Percentiles rank a stretch among this genome's conserved stretches.
These are phyloP conservation scores for Gossypium ekmanianum DNA, from an alignment of 345 rosid species.

Conservation along the genomic window DNA sequence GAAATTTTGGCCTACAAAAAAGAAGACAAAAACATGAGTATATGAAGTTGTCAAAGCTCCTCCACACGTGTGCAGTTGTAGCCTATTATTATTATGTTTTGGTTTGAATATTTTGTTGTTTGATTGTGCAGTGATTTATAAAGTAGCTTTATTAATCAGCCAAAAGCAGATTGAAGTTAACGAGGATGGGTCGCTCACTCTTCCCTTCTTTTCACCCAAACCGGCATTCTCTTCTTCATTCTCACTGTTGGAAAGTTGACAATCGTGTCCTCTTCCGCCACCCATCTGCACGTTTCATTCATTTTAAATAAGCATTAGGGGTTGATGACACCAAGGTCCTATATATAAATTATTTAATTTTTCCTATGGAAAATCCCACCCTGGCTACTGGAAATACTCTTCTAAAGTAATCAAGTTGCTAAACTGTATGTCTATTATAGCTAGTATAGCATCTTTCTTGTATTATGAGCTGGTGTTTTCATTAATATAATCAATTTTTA, in stretches of 20 bases:
- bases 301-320: neutral
- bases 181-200: neutral
- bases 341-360: neutral
- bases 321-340: neutral
- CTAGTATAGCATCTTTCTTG: neutral
- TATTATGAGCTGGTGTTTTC: neutral
- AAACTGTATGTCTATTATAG: conserved; percentile 5
- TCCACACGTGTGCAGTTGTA: conserved; percentile 6
- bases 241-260: conserved; percentile 88
- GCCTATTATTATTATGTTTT: neutral
- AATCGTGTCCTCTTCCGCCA: conserved; percentile 74
- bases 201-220: conserved; percentile 70
- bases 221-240: conserved; percentile 81
- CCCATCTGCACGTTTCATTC: conserved; percentile 54
- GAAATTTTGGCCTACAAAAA: neutral
- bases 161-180: neutral
- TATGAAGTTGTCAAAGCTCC: neutral
- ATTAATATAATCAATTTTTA: neutral
- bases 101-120: neutral
- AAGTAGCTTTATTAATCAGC: neutral
- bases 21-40: neutral
- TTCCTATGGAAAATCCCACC: neutral
- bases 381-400: neutral
- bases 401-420: neutral
- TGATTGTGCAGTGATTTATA: neutral